Evolutionary conservation across 2,329 filamentous ascomycete species (phyloP), one percentile per base, ranked within the genome.

Genomic region (Lecanicillium sp.): DNA sequence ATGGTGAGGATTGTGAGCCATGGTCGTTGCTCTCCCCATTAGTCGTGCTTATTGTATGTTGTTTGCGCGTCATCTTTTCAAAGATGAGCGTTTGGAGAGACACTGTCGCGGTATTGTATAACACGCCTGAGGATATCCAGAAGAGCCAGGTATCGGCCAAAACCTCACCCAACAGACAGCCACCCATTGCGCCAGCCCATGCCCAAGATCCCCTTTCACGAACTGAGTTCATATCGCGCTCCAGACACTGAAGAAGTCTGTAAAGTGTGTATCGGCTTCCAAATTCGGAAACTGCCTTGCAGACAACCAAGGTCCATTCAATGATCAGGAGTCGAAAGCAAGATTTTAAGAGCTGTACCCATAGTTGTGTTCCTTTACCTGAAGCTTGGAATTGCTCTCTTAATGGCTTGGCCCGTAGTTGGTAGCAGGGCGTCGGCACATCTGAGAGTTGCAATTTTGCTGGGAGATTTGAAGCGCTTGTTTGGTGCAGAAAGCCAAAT

Each of bases 31-130:
- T 11, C 13, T 17, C 17, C 5, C 12, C 15, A 15, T 8, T 9
- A 4, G n/a, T 4, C n/a, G 29, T n/a, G 29, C 11, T 15, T 9
- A 15, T 1, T 30, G 28, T 11, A 25, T 25, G 6, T 7, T 30
- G 30, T 12, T 18, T 27, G 4, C 42, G 42, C 12, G 39, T 37
- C 3, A 31, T 22, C 9, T 42, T 42, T 3, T 44, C 42, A 28
- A 38, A 19, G 17, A 42, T 25, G 7, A 44, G 13, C 4, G 32
- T 13, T 17, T 44, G 41, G 3, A 44, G 35, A 8, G 42, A 18
- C 4, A 30, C 25, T n/a, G 33, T 27, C 13, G 33, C 17, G 7
- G 22, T 7, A 11, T 6, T 25, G 11, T 7, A 11, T 11, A 25
- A 11, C 6, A 7, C 22, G 11, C 22, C 22, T 7, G 22, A 7